phyloP scores from a whole-genome alignment of 2,329 filamentous ascomycete species.

The Chrysoporthe puriensis region DNA sequence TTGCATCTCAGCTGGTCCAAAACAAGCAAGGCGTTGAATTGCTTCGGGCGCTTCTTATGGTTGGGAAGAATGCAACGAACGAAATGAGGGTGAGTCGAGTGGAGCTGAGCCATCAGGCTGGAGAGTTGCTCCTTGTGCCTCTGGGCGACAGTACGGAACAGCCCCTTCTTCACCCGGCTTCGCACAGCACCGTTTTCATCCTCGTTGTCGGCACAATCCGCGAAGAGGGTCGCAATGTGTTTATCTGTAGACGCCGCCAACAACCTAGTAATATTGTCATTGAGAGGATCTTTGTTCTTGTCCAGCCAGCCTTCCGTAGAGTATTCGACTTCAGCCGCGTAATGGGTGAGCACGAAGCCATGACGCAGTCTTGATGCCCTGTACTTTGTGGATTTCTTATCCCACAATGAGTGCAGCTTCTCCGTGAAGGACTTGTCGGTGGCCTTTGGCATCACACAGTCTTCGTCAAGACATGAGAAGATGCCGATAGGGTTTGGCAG shows the following conservation, averaged over 20 bases:
- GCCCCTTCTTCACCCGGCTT: slow-evolving; percentile 91
- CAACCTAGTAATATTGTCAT: slow-evolving; percentile 92
- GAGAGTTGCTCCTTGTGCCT: slow-evolving; percentile 98
- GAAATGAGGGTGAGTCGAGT: slow-evolving; percentile 97
- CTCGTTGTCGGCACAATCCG: slow-evolving; percentile 82
- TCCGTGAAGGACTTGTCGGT: slow-evolving; percentile 97
- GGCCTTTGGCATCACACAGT: slow-evolving; percentile 98
- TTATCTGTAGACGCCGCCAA: slow-evolving; percentile 80
- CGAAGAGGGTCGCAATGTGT: slow-evolving; percentile 83
- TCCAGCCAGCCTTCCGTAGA: slow-evolving; percentile 93
- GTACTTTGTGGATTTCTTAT: slow-evolving; percentile 94
- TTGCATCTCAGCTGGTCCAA: slow-evolving; percentile 98
- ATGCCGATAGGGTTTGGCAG: slow-evolving; percentile 96
- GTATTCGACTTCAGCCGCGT: slow-evolving; percentile 97
- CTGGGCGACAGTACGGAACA: slow-evolving; percentile 96
- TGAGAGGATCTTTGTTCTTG: slow-evolving; percentile 98
- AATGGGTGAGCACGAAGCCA: slow-evolving; percentile 95
- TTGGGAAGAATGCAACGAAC: slow-evolving; percentile 97
- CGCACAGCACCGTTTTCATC: slow-evolving; percentile 70
- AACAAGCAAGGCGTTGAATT: slow-evolving; percentile 88
- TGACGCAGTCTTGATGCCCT: slow-evolving; percentile 83
- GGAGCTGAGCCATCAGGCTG: slow-evolving; percentile 90
- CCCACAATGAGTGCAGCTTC: slow-evolving; percentile 95
- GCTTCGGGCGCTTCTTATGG: slow-evolving; percentile 95
- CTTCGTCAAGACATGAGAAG: slow-evolving; percentile 96